These are phyloP conservation scores for Candida sanyaensis DNA, from an alignment of 1,139 yeast genomes.

Conservation along the genomic window DNA sequence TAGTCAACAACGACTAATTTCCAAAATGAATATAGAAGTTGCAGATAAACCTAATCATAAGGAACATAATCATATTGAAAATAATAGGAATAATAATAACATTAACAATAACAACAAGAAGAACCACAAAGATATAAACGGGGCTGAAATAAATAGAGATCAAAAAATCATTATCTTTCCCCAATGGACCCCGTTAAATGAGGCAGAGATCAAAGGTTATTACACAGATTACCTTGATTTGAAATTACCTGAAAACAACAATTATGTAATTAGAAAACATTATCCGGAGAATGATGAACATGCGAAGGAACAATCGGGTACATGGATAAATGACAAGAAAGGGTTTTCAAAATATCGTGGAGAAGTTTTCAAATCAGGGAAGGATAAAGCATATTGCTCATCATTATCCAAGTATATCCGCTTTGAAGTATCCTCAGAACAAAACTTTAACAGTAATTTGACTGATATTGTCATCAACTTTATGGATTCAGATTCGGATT, in stretches of 20 bases:
- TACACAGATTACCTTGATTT: neutral
- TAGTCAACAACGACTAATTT: neutral
- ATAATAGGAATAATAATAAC: neutral
- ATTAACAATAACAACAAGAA: neutral
- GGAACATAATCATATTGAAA: neutral
- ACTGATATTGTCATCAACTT: neutral
- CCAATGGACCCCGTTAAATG: neutral
- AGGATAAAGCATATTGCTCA: neutral
- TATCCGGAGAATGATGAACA: neutral
- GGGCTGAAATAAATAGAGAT: neutral
- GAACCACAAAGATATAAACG: neutral
- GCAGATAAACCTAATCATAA: neutral
- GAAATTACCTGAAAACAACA: neutral
- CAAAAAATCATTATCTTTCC: neutral
- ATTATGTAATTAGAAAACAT: neutral
- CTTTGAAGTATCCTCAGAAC: neutral
- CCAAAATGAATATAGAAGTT: neutral
- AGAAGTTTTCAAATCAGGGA: neutral
- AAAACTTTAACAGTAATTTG: neutral
- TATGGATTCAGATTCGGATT: conserved; percentile 12
- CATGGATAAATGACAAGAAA: neutral
- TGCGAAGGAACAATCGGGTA: neutral
- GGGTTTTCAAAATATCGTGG: neutral
- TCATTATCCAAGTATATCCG: neutral
- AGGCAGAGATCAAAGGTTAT: neutral